Evolutionary conservation across 1,139 yeast genomes (phyloP).

Genomic region (Kodamaea anthophila): DNA sequence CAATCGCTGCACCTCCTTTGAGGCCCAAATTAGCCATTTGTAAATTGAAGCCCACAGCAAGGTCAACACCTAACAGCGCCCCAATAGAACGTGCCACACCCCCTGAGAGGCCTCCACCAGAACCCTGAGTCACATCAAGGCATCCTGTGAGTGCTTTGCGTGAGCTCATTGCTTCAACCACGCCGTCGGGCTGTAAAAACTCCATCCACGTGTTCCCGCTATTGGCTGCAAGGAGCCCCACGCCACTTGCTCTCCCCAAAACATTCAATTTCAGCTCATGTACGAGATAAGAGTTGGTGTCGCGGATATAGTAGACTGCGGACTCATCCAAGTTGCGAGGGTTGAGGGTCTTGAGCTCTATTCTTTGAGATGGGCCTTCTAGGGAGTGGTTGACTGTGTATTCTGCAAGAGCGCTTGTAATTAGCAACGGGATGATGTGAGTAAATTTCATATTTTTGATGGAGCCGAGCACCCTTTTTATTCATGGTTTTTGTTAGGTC

Average conservation of each 20-base stretch:
- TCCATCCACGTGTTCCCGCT: conserved; percentile 14
- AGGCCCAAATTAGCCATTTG: neutral
- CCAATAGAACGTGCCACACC: conserved; percentile 15
- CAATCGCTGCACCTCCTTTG: conserved; percentile 7
- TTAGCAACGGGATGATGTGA: too few relatives aligned
- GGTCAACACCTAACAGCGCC: conserved; percentile 7
- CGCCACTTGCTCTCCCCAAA: conserved; percentile 13
- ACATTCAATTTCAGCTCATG: conserved; percentile 16
- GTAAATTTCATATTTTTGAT: too few relatives aligned
- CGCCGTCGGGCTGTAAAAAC: conserved; percentile 5
- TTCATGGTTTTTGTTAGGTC: too few relatives aligned
- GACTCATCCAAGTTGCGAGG: conserved; percentile 6
- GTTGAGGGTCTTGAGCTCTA: too few relatives aligned
- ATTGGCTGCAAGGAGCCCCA: conserved; percentile 5
- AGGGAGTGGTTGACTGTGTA: too few relatives aligned
- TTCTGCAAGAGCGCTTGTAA: too few relatives aligned
- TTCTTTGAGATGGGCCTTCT: too few relatives aligned
- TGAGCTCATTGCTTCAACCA: conserved; percentile 3
- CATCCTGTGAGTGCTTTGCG: conserved; percentile 16
- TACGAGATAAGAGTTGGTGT: conserved; percentile 12
- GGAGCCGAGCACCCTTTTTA: too few relatives aligned
- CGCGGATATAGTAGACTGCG: conserved; percentile 11
- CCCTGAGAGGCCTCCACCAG: conserved; percentile 16
- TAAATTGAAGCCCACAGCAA: conserved; percentile 2
- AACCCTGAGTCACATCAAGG: conserved; percentile 15